These are phyloP conservation scores for Sarocladiaceae sp. DNA, from an alignment of 2,329 filamentous ascomycete genomes.

Conservation along the genomic window DNA sequence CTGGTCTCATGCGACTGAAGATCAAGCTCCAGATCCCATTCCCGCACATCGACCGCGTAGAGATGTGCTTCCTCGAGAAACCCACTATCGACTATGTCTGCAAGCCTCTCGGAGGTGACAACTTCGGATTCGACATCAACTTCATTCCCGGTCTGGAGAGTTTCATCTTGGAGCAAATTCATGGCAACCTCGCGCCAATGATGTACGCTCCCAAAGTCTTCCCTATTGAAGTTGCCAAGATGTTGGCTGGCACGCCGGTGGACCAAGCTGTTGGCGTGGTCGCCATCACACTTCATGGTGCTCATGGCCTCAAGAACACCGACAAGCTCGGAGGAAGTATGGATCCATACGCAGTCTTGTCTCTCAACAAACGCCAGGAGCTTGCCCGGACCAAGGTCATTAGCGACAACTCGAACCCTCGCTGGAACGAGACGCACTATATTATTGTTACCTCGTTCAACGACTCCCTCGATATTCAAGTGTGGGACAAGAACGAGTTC, in stretches of 20 bases:
- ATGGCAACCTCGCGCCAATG: conserved; percentile 90
- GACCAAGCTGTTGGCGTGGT: conserved; percentile 95
- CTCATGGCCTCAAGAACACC: conserved; percentile 87
- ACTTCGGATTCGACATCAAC: conserved; percentile 96
- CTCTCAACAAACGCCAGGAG: conserved; percentile 75
- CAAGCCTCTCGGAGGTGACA: conserved; percentile 94
- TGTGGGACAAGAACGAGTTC: conserved; percentile 93
- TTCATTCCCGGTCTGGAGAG: conserved; percentile 91
- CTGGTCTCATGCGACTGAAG: conserved; percentile 93
- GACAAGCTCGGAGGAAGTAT: conserved; percentile 90
- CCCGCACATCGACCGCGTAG: conserved; percentile 89
- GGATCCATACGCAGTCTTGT: conserved; percentile 84
- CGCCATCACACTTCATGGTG: conserved; percentile 85
- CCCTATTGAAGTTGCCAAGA: conserved; percentile 97
- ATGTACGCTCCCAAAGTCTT: conserved; percentile 99
- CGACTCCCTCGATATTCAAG: conserved; percentile 76
- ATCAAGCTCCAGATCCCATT: conserved; percentile 96
- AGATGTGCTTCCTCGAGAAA: conserved; percentile 89
- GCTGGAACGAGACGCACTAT: conserved; percentile 97
- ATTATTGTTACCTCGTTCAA: conserved; percentile 89
- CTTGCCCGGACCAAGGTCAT: conserved; percentile 88
- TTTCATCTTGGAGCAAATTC: conserved; percentile 96
- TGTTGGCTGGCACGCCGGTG: conserved; percentile 89
- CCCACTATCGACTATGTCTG: conserved; percentile 95
- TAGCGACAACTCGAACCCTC: conserved; percentile 77